Evolutionary conservation across 2,329 filamentous ascomycete species (phyloP).

Genomic region (Aspergillus sp.): DNA sequence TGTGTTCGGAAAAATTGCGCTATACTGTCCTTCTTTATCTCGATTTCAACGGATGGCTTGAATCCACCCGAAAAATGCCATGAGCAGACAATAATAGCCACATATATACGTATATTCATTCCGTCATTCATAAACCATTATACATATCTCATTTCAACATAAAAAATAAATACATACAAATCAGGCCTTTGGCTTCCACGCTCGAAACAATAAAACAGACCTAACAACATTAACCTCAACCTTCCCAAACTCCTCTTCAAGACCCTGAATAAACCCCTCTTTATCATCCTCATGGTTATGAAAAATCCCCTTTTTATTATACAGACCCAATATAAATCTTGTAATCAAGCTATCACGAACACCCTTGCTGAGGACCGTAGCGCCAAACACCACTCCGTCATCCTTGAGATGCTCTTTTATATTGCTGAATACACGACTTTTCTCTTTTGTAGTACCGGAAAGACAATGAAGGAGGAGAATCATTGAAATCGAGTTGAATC

Average conservation of each 20-base stretch:
- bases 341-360: slow-evolving; percentile 15
- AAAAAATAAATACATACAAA: not conserved
- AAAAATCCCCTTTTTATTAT: slow-evolving; percentile 1
- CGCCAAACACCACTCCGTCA: slow-evolving; percentile 35
- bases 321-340: not conserved
- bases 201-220: slow-evolving; percentile 3
- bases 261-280: not conserved
- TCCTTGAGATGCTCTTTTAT: slow-evolving; percentile 28
- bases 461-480: slow-evolving; percentile 44
- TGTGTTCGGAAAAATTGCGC: too few relatives aligned
- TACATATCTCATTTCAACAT: too few relatives aligned
- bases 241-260: slow-evolving; percentile 4
- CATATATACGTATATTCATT: too few relatives aligned
- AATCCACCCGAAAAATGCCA: too few relatives aligned
- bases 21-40: too few relatives aligned
- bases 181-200: not conserved
- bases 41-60: too few relatives aligned
- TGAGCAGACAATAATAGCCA: too few relatives aligned
- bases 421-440: slow-evolving; percentile 25
- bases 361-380: slow-evolving; percentile 32
- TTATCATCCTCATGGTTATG: not conserved
- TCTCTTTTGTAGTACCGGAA: slow-evolving; percentile 23
- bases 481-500: slow-evolving; percentile 42
- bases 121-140: too few relatives aligned
- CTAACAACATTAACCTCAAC: slow-evolving; percentile 4